Percentiles rank a stretch among this genome's conserved stretches.
These are phyloP conservation scores for Halenospora varia DNA, from an alignment of 495 filamentous ascomycete genomes.

Conservation along the genomic window DNA sequence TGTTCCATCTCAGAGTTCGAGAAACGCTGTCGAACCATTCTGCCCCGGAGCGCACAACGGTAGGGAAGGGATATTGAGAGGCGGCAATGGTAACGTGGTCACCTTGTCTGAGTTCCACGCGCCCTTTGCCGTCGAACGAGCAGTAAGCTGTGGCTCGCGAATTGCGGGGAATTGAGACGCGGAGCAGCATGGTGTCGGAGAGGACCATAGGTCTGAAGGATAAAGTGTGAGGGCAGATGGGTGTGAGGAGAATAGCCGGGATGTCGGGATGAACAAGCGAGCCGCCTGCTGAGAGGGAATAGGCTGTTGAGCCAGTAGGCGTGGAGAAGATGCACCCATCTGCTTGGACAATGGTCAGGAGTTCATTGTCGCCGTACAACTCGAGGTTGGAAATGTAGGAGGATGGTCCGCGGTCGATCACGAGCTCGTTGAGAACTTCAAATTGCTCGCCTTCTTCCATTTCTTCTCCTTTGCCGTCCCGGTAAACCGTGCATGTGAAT, in stretches of 20 bases:
- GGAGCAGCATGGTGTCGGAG: constrained; percentile 87
- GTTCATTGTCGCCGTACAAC: constrained; percentile 87
- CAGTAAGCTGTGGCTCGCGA: constrained; percentile 92
- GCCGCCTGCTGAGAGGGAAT: constrained; percentile 92
- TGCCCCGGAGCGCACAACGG: constrained; percentile 71
- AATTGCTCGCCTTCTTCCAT: constrained; percentile 80
- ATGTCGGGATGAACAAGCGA: constrained; percentile 96
- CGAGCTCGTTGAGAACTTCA: constrained; percentile 94
- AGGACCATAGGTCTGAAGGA: constrained; percentile 98
- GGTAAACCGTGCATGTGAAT: constrained; percentile 93
- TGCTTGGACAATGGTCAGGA: constrained; percentile 90
- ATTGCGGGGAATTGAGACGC: constrained; percentile 76
- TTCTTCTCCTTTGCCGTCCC: constrained; percentile 46
- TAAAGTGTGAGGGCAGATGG: constrained; percentile 95
- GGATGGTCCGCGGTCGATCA: constrained; percentile 93
- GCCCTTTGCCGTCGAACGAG: constrained; percentile 93
- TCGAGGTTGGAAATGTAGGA: constrained; percentile 97
- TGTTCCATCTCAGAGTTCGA: constrained; percentile 90
- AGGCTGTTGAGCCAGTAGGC: constrained; percentile 91
- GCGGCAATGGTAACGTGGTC: constrained; percentile 95
- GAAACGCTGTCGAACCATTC: constrained; percentile 96
- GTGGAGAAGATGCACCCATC: constrained; percentile 98
- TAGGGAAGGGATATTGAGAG: constrained; percentile 92
- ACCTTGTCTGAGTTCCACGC: constrained; percentile 84
- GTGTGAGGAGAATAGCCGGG: constrained; percentile 93